phyloP scores from a whole-genome alignment of 176 grass and related monocot genomes.

The Rhynchospora tenuis region DNA sequence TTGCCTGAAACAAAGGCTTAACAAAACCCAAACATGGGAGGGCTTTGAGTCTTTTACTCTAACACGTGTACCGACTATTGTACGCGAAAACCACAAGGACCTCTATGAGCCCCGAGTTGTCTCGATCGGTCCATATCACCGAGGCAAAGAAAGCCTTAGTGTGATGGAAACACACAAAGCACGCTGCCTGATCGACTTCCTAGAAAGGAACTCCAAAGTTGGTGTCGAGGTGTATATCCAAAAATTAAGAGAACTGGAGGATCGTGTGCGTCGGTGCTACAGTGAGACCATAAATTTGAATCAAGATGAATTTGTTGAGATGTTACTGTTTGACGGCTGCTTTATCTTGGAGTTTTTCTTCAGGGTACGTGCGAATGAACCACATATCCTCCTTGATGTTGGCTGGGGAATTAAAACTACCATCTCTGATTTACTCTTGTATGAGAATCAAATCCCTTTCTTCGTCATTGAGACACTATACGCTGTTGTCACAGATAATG shows the following conservation, averaged over 20 bases:
- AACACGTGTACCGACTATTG: not conserved
- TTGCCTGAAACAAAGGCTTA: not conserved
- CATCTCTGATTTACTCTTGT: not conserved
- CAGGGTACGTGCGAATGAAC: not conserved
- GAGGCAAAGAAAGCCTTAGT: not conserved
- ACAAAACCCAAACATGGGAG: not conserved
- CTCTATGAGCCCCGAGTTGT: constrained; percentile 8
- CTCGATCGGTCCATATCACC: constrained; percentile 17
- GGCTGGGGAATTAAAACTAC: not conserved
- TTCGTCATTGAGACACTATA: not conserved
- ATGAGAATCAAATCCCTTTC: not conserved
- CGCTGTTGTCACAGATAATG: not conserved
- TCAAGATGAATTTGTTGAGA: constrained; percentile 1
- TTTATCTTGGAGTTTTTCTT: constrained; percentile 9
- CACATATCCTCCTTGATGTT: not conserved
- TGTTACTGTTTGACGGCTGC: constrained; percentile 17
- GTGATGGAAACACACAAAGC: constrained; percentile 12
- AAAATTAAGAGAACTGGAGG: not conserved
- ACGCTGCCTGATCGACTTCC: constrained; percentile 15
- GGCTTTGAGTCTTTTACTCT: not conserved
- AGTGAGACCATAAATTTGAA: not conserved
- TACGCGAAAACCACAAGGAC: not conserved
- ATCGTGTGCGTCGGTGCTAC: not conserved
- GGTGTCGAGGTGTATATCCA: not conserved
- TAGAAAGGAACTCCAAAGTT: not conserved